Evolutionary conservation across 1,284 basidiomycete species (phyloP).

Genomic region (Volvariella surrecta): DNA sequence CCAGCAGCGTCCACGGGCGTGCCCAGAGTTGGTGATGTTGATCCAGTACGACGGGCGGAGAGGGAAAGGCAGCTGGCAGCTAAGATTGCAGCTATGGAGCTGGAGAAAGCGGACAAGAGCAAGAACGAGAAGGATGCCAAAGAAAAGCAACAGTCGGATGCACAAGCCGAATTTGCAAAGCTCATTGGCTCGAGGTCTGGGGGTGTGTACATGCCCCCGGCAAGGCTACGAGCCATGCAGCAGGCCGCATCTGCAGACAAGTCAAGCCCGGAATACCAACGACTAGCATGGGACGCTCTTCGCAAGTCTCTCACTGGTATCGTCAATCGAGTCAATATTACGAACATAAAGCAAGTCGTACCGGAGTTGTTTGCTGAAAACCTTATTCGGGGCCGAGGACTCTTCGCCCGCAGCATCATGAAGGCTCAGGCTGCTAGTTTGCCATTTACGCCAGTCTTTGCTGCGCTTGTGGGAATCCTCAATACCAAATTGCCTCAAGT

Average conservation of each 20-base stretch:
- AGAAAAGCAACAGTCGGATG: constrained; percentile 46
- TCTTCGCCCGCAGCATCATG: constrained; percentile 94
- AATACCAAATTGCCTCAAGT: constrained; percentile 97
- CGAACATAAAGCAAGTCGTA: constrained; percentile 95
- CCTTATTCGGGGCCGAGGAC: constrained; percentile 81
- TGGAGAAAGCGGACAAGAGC: constrained; percentile 48
- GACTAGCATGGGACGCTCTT: constrained; percentile 95
- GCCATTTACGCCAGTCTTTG: constrained; percentile 97
- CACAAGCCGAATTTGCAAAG: constrained; percentile 77
- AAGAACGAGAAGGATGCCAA: constrained; percentile 34
- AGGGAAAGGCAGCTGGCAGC: constrained; percentile 74
- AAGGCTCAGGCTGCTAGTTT: constrained; percentile 95
- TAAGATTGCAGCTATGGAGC: constrained; percentile 64
- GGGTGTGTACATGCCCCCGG: constrained; percentile 96
- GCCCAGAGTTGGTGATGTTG: constrained; percentile 64
- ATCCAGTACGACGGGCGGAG: constrained; percentile 67
- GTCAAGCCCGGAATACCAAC: constrained; percentile 86
- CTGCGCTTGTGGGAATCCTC: constrained; percentile 88
- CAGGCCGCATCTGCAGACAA: constrained; percentile 83
- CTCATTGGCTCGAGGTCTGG: constrained; percentile 75
- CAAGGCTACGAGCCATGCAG: constrained; percentile 86
- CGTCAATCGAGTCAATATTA: constrained; percentile 95
- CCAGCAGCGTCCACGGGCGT: constrained; percentile 31
- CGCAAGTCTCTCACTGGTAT: constrained; percentile 98
- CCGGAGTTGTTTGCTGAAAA: constrained; percentile 94